A percentile compares a stretch with the other conserved stretches of the same genome.
Conservation (phyloP, 2,329 filamentous ascomycete genomes). For the Leptographium galeiforme region DNA sequence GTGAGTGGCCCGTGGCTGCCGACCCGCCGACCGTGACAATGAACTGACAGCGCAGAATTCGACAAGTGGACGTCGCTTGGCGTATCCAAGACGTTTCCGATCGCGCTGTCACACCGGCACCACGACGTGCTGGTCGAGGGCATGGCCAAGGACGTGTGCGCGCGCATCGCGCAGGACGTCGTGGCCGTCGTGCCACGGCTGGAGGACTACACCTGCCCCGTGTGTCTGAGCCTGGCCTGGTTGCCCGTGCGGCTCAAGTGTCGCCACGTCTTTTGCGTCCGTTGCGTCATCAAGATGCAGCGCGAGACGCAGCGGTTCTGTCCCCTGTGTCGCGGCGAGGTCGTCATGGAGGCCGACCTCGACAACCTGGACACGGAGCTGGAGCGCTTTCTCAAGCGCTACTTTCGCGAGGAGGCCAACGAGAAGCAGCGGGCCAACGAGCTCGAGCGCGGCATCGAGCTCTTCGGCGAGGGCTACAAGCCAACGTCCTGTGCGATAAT, state of each 20-base stretch:
- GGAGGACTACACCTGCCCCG: constrained; percentile 73
- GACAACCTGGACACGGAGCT: constrained; percentile 58
- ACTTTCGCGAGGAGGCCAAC: constrained; percentile 60
- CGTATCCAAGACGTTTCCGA: constrained; percentile 49
- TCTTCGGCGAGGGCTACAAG: constrained; percentile 54
- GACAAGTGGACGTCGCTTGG: constrained; percentile 72
- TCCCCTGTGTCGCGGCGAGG: constrained; percentile 61
- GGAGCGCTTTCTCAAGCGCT: constrained; percentile 56
- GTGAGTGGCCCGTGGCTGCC: constrained; percentile 26
- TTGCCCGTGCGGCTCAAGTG: constrained; percentile 67
- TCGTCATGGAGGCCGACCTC: constrained; percentile 56
- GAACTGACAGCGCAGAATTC: constrained; percentile 45
- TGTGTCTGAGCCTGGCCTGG: constrained; percentile 69
- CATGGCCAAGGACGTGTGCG: constrained; percentile 63
- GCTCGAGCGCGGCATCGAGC: constrained; percentile 57
- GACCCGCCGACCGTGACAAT: not conserved
- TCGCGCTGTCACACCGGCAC: constrained; percentile 41
- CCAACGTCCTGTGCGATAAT: constrained; percentile 47
- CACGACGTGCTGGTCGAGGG: constrained; percentile 52
- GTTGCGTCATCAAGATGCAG: constrained; percentile 71
- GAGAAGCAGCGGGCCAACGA: constrained; percentile 61
- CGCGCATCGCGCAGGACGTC: constrained; percentile 58
- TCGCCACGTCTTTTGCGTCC: constrained; percentile 68
- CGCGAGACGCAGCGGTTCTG: constrained; percentile 54
- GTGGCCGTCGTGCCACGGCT: constrained; percentile 64